Evolutionary conservation across 257 asterid genomes (phyloP), one percentile per base, ranked within the genome.

Genomic region (Nicotiana benthamiana): DNA sequence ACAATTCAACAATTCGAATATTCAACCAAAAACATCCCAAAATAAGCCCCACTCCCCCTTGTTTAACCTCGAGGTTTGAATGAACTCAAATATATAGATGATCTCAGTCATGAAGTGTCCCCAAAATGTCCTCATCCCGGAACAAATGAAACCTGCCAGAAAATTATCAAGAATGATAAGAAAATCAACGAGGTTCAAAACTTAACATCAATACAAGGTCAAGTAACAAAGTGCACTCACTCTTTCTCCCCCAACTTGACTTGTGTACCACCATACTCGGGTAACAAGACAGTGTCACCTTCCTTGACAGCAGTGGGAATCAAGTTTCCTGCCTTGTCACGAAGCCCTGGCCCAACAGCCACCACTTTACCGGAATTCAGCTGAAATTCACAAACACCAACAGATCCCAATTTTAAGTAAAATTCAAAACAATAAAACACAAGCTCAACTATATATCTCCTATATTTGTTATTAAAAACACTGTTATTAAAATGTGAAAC

Each of bases 231-330:
- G 0, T 43, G 65, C 36, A 40, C 98, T 86, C 61, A 95, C 98
- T 95, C 98, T 86, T 94, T 95, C 30, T 92, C 98, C 17, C 89
- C 97, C 88, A 95, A 83, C 84, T 93, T 92, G 80, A 95, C 92
- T 86, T 88, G 90, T 63, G 98, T 93, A 13, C 98, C 98, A 20
- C 98, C 98, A 22, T 93, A 95, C 9, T 95, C 98, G 15, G 98
- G 98, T 89, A 95, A 85, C 72, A 95, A 93, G 80, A 95, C 98
- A 9, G 93, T 90, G 66, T 95, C 98, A 1, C 98, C 98, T 86
- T 91, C 98, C 83, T 95, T 95, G 28, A 95, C 93, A 77, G 92
- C 92, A 5, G 89, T 89, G 0, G 98, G 98, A n/a, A 93, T 89
- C 16, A 6, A 9, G 75, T 89, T 87, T 72, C 98, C 98, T 1